phyloP scores from a whole-genome alignment of 2,329 filamentous ascomycete species.

The Seiridium unicorne region DNA sequence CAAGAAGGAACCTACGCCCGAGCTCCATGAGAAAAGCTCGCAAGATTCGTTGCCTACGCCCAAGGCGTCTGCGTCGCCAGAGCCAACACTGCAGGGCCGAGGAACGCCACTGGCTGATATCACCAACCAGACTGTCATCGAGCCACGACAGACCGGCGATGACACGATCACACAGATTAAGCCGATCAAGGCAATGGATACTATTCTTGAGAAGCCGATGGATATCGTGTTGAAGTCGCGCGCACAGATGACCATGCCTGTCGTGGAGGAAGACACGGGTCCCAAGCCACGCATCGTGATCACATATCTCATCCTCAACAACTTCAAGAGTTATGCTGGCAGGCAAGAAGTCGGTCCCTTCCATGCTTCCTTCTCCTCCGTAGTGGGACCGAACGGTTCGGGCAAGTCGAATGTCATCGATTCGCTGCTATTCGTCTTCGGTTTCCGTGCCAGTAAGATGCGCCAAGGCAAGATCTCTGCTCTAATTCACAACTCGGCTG shows the following conservation, averaged over 20 bases:
- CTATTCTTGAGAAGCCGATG: constrained; percentile 83
- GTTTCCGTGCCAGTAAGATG: constrained; percentile 99
- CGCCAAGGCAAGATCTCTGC: constrained; percentile 97
- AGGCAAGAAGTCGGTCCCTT: constrained; percentile 95
- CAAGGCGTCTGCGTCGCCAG: constrained; percentile 55
- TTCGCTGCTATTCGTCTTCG: constrained; percentile 96
- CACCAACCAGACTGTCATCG: constrained; percentile 65
- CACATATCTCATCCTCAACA: constrained; percentile 85
- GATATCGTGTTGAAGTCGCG: constrained; percentile 90
- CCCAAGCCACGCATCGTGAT: constrained; percentile 90
- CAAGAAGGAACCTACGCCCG: constrained; percentile 37
- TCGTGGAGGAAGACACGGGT: constrained; percentile 67
- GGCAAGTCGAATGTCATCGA: constrained; percentile 99
- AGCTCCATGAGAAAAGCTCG: constrained; percentile 29
- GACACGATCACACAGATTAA: constrained; percentile 56
- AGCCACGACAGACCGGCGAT: constrained; percentile 47
- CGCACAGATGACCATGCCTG: constrained; percentile 57
- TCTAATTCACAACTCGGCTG: constrained; percentile 93
- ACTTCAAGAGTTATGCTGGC: constrained; percentile 99
- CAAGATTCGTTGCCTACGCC: constrained; percentile 45
- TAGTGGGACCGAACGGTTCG: constrained; percentile 96
- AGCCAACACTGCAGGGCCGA: constrained; percentile 48
- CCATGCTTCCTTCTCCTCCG: constrained; percentile 94
- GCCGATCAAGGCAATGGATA: constrained; percentile 73
- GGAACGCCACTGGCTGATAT: constrained; percentile 70